Conservation (phyloP, 164 flowering plant genomes). For the Umbilicus rupestris region DNA sequence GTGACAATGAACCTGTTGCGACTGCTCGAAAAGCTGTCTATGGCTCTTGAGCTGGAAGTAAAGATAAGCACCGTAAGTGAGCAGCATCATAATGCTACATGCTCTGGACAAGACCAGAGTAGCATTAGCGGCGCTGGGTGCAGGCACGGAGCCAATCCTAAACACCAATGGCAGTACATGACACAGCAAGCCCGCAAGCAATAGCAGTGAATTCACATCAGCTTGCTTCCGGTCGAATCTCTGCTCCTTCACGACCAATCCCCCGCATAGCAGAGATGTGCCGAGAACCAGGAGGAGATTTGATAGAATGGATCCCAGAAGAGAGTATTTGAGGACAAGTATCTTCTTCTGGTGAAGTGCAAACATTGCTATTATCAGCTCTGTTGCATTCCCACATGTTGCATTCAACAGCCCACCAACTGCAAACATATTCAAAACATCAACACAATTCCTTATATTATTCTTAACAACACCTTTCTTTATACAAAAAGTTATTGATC, state of each 20-base stretch:
- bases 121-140: constrained; percentile 13
- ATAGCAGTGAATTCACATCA: constrained; percentile 60
- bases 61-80: constrained; percentile 58
- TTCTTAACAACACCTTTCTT: background rate
- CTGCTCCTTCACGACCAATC: constrained; percentile 55
- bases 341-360: constrained; percentile 52
- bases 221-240: constrained; percentile 84
- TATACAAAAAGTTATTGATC: background rate
- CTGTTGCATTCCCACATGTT: constrained; percentile 96
- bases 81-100: constrained; percentile 70
- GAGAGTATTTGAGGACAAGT: constrained; percentile 71
- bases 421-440: constrained; percentile 25
- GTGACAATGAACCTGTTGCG: constrained; percentile 27
- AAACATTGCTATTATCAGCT: constrained; percentile 79
- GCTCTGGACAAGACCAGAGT: constrained; percentile 60
- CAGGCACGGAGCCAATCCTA: constrained; percentile 18
- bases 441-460: too few relatives aligned
- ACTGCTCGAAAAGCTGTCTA: constrained; percentile 54
- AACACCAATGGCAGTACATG: constrained; percentile 65
- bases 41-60: constrained; percentile 80
- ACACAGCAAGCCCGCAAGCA: constrained; percentile 64
- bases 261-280: constrained; percentile 81
- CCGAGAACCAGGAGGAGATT: constrained; percentile 91
- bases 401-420: constrained; percentile 97
- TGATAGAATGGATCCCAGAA: constrained; percentile 84